Base-by-base conservation (phyloP, 257 asterid genomes). In the Solanum piurae region DNA sequence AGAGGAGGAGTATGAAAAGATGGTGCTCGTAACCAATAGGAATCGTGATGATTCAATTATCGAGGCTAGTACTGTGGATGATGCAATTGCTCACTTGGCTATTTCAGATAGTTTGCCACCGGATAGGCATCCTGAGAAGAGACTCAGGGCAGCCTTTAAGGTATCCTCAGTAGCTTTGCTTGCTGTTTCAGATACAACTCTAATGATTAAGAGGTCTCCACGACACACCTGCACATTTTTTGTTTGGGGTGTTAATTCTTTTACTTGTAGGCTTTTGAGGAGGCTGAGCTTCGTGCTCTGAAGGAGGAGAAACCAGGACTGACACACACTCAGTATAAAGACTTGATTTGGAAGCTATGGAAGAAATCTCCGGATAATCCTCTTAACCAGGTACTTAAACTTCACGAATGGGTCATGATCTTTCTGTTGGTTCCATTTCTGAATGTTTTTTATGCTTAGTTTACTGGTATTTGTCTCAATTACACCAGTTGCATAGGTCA, bases 311-410 rank as follows among this genome's bases (percentile, higher is more conserved):
- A 91, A 84, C 92, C 93, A 66, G 93, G 93, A 38, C 91, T 91
- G 66, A 91, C 93, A 12, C 93, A 90, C 86, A 90, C 92, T 38
- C 93, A 91, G 85, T 87, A 40, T 87, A 89, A 93, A 92, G 99
- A 97, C 92, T 88, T 97, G 98, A 91, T 97, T 87, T 95, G 98
- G 99, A 97, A 97, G 91, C 92, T 97, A 62, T 95, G 98, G 99
- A 97, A 95, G 95, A 95, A 94, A 87, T 94, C 98, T 91, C 97
- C 98, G 0, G 99, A 97, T 89, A 97, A 95, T 84, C 98, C 98
- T 68, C 96, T 95, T 64, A 97, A 95, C 90, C 95, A 95, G 98
- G 99, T 93, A 79, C 58, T 66, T 66, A 25, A 38, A 8, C 27
- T 85, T 85, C 66, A 79, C 7, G 40, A 49, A 46, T 49, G 38